A percentile compares a stretch with the other conserved stretches of the same genome.
These are phyloP conservation scores for Chalciporus pseudorubinellus DNA, from an alignment of 768 basidiomycete genomes.

Conservation along the genomic window DNA sequence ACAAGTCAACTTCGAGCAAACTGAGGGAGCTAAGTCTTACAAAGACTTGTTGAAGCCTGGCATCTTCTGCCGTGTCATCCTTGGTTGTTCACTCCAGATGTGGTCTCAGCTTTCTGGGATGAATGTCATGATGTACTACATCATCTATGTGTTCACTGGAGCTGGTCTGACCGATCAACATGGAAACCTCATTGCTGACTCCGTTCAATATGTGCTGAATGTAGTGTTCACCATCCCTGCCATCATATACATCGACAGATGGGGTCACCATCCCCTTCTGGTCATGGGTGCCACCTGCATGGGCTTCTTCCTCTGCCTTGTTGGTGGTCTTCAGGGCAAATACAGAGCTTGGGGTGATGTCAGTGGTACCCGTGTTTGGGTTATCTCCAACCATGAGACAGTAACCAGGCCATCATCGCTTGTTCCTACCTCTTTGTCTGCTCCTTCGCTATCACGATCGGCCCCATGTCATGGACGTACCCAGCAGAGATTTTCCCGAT, in stretches of 20 bases:
- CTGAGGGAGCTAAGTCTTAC: constrained; percentile 69
- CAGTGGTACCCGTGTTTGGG: constrained; percentile 48
- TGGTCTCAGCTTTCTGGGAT: constrained; percentile 78
- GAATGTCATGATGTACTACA: constrained; percentile 74
- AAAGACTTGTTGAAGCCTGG: constrained; percentile 63
- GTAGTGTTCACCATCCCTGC: constrained; percentile 44
- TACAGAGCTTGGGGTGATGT: constrained; percentile 63
- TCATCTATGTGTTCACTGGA: constrained; percentile 70
- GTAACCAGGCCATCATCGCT: constrained; percentile 71
- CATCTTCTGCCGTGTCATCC: constrained; percentile 65
- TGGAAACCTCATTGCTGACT: constrained; percentile 72
- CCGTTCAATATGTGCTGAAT: constrained; percentile 54
- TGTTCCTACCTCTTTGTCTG: constrained; percentile 78
- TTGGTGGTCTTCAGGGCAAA: constrained; percentile 69
- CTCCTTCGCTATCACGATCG: constrained; percentile 71
- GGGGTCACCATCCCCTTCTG: constrained; percentile 78
- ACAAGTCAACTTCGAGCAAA: constrained; percentile 58
- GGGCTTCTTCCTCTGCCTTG: constrained; percentile 76
- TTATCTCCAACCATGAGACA: constrained; percentile 51
- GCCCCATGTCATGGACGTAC: constrained; percentile 76
- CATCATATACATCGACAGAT: constrained; percentile 67
- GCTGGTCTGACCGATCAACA: constrained; percentile 74
- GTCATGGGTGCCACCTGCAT: constrained; percentile 62
- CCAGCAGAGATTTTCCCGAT: constrained; percentile 69
- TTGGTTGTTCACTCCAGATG: constrained; percentile 73